Conservation (phyloP, 2,329 filamentous ascomycete genomes). For the Alternaria arbusti region DNA sequence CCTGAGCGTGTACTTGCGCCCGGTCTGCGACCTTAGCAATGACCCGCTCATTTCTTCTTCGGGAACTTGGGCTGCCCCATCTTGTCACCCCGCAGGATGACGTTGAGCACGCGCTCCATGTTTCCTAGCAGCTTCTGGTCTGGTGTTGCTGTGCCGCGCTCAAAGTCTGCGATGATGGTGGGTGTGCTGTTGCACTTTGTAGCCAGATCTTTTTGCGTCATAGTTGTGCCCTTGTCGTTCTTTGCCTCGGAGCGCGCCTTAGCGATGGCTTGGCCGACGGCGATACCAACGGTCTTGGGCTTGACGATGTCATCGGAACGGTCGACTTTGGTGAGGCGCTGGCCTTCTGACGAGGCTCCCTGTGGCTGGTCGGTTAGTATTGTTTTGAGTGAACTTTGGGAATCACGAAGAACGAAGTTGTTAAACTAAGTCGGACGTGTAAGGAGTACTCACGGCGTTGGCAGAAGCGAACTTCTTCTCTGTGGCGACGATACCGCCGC, state of each 20-base stretch:
- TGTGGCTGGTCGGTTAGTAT: slow-evolving; percentile 18
- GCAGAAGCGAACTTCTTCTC: slow-evolving; percentile 89
- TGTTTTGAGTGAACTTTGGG: not conserved
- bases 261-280: slow-evolving; percentile 83
- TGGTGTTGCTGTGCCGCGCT: slow-evolving; percentile 77
- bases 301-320: slow-evolving; percentile 97
- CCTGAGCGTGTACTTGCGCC: not conserved
- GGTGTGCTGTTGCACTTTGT: slow-evolving; percentile 89
- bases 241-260: slow-evolving; percentile 79
- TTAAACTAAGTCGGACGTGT: not conserved
- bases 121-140: slow-evolving; percentile 81
- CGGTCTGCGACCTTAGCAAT: not conserved
- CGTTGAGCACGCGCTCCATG: slow-evolving; percentile 85
- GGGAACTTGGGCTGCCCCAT: slow-evolving; percentile 84
- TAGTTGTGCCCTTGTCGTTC: slow-evolving; percentile 72
- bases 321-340: slow-evolving; percentile 97
- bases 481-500: slow-evolving; percentile 76
- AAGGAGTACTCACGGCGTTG: slow-evolving; percentile 72
- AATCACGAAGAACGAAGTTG: not conserved
- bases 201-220: slow-evolving; percentile 90
- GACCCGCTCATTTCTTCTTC: slow-evolving; percentile 61
- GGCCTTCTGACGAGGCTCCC: slow-evolving; percentile 70
- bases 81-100: slow-evolving; percentile 84
- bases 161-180: slow-evolving; percentile 80
- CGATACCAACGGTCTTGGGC: slow-evolving; percentile 81